Evolutionary conservation across 306 rosid genomes (phyloP), one percentile per base, ranked within the genome.

Genomic region (Sindora glabra): DNA sequence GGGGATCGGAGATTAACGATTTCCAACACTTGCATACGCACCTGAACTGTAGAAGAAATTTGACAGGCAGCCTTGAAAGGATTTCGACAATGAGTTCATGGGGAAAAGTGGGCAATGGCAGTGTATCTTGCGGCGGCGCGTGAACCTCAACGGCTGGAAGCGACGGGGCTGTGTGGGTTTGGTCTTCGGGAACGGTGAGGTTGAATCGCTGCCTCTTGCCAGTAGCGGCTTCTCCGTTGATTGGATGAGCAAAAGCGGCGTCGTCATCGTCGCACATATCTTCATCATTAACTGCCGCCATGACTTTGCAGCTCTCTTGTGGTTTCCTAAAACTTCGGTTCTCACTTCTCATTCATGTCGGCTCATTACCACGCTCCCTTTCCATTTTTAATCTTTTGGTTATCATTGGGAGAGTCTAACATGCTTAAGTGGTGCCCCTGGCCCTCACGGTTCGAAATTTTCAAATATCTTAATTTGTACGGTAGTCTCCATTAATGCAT

Each of bases 1-100:
- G 41, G 47, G 74, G 71, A 62, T 70, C 57, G 40, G 74, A 78
- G 24, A 78, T 78, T 1, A 77, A 56, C 17, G 75, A 38, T 3
- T 72, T 63, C 78, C 78, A 77, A 0, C 57, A 48, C 40, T 73
- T 59, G 19, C 68, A 59, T 0, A 65, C 59, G 22, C 70, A 59
- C 32, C 30, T 56, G 49, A 73, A 2, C 42, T 38, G 79, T 3
- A 55, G 13, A 27, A 78, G 77, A 10, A 0, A 16, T n/a, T 60
- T 73, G 7, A 65, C 68, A 0, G 79, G 74, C 2, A 78, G 56
- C 30, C 64, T 25, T 0, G 8, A 30, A 18, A 78, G 77, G 29
- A 78, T 69, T 42, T 74, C 59, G 2, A 0, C 6, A 1, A 78
- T 30, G 56, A 73, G 22, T 3, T 78, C 79, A 2, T 17, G 40